A percentile compares a stretch with the other conserved stretches of the same genome.
Conservation (phyloP, 2,329 filamentous ascomycete species). For the Stemphylium vesicarium region DNA sequence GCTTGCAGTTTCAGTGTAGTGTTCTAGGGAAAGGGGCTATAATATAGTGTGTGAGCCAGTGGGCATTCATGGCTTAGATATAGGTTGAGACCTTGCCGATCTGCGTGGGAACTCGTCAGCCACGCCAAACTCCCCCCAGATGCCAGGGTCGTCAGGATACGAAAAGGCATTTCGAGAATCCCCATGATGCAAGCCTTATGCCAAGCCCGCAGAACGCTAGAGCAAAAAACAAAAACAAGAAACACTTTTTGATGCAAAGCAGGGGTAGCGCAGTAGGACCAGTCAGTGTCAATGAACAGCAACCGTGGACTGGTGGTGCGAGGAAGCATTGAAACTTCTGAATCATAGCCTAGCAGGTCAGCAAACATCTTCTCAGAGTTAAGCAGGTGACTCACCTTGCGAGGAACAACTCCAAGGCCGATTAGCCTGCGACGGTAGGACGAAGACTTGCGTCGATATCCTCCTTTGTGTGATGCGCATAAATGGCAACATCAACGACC, state of each 20-base stretch:
- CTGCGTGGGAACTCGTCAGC: not conserved
- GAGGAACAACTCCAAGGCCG: not conserved
- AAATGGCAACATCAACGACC: slow-evolving; percentile 35
- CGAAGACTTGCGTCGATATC: slow-evolving; percentile 25
- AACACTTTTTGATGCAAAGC: slow-evolving; percentile 2
- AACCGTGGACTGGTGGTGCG: not conserved
- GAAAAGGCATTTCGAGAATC: not conserved
- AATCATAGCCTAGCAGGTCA: not conserved
- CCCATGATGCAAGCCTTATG: not conserved
- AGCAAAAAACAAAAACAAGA: not conserved
- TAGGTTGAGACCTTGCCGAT: not conserved
- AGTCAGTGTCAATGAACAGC: not conserved
- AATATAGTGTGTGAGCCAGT: not conserved
- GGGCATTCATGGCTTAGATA: not conserved
- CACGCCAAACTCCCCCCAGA: not conserved
- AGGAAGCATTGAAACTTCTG: not conserved
- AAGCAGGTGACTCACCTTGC: not conserved
- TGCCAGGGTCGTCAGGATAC: not conserved
- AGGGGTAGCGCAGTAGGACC: not conserved
- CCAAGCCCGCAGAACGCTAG: not conserved
- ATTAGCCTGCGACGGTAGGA: slow-evolving; percentile 14
- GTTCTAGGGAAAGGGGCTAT: not conserved
- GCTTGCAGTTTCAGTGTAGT: too few species aligned
- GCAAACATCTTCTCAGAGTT: not conserved
- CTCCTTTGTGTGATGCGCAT: slow-evolving; percentile 38